A percentile compares a stretch with the other conserved stretches of the same genome.
Evolutionary conservation across 768 basidiomycete species (phyloP).

Genomic region (Chalciporus sphaerocephalus): DNA sequence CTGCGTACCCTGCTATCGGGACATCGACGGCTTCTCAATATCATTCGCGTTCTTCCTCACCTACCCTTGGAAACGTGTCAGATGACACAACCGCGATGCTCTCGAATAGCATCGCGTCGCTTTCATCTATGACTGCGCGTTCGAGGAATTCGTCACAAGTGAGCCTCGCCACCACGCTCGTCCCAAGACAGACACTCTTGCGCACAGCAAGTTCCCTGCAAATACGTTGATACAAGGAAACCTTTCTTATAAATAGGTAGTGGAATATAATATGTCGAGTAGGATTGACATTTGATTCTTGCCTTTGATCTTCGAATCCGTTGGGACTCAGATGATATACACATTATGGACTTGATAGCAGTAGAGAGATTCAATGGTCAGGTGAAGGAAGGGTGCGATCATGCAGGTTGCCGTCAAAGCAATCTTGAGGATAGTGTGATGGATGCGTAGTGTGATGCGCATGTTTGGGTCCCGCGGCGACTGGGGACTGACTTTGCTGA

Average conservation of each 20-base stretch:
- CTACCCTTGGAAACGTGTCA: constrained; percentile 15
- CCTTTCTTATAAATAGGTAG: not conserved
- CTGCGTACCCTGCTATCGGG: constrained; percentile 22
- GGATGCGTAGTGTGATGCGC: too few species aligned
- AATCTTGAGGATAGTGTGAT: too few species aligned
- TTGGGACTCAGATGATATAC: too few species aligned
- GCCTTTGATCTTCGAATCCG: too few species aligned
- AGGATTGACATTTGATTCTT: too few species aligned
- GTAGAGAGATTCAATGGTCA: too few species aligned
- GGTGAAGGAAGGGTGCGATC: too few species aligned
- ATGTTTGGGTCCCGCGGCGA: too few species aligned
- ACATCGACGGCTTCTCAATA: constrained; percentile 33
- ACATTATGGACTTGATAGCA: too few species aligned
- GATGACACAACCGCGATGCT: constrained; percentile 14
- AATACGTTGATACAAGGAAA: not conserved
- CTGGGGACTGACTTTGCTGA: too few species aligned
- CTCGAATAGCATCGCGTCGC: constrained; percentile 34
- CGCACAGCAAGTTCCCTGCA: constrained; percentile 31
- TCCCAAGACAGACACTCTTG: constrained; percentile 42
- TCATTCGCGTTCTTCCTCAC: constrained; percentile 31
- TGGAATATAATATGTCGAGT: too few species aligned
- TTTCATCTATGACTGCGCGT: constrained; percentile 44
- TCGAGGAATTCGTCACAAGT: constrained; percentile 67
- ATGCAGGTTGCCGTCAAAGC: too few species aligned
- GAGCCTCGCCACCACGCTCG: constrained; percentile 52